phyloP scores from a whole-genome alignment of 2,329 filamentous ascomycete species.

The Fusarium sp. region DNA sequence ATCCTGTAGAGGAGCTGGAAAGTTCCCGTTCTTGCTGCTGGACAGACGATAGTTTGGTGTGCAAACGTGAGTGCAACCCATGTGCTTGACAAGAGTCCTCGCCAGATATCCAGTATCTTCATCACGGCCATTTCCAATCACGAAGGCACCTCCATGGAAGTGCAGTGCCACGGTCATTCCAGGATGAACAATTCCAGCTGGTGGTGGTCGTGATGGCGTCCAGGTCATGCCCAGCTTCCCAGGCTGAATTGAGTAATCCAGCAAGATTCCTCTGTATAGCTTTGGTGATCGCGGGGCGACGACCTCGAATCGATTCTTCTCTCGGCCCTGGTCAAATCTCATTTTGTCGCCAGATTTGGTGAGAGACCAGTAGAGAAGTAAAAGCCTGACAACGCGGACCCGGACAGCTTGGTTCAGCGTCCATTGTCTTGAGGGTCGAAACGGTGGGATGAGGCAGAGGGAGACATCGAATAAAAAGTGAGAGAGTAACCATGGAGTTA shows the following conservation, averaged over 20 bases:
- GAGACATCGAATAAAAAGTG: slow-evolving; percentile 29
- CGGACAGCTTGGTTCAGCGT: slow-evolving; percentile 34
- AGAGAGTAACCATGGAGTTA: slow-evolving; percentile 37
- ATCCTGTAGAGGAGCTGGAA: slow-evolving; percentile 40
- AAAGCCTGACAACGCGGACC: slow-evolving; percentile 35
- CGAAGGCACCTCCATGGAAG: slow-evolving; percentile 41
- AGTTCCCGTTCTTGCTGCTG: slow-evolving; percentile 34
- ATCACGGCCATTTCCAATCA: slow-evolving; percentile 42
- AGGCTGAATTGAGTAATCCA: slow-evolving; percentile 21
- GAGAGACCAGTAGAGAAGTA: slow-evolving; percentile 42
- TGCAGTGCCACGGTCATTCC: slow-evolving; percentile 29
- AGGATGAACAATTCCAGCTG: slow-evolving; percentile 19
- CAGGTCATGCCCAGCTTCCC: slow-evolving; percentile 37
- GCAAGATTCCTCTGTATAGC: slow-evolving; percentile 29
- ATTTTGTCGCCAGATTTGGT: slow-evolving; percentile 25
- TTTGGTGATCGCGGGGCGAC: slow-evolving; percentile 30
- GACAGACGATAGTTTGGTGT: slow-evolving; percentile 41
- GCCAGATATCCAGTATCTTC: slow-evolving; percentile 39
- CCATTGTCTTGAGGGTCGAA: slow-evolving; percentile 25
- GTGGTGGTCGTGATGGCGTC: slow-evolving; percentile 37
- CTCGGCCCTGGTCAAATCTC: slow-evolving; percentile 15
- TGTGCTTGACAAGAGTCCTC: slow-evolving; percentile 21
- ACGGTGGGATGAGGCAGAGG: slow-evolving; percentile 29
- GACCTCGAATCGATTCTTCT: slow-evolving; percentile 41
- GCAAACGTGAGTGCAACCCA: slow-evolving; percentile 44